A percentile compares a stretch with the other conserved stretches of the same genome.
Evolutionary conservation across 2,329 filamentous ascomycete genomes (phyloP).

Genomic region (Aspergillus sp.): DNA sequence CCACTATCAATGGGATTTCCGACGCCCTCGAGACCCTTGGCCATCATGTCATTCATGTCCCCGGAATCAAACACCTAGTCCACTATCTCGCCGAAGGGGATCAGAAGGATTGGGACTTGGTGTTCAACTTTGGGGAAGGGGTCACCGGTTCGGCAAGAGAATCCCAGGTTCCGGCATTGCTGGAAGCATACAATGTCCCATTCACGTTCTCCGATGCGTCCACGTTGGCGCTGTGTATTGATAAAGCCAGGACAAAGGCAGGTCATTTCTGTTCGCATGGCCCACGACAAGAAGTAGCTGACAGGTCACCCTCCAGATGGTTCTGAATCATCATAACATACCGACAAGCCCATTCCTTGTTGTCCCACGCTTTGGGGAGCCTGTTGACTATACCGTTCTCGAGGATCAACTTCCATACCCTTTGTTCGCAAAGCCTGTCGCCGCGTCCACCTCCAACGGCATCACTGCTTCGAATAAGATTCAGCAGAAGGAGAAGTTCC

Average conservation of each 20-base stretch:
- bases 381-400: conserved; percentile 1
- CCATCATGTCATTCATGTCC: conserved; percentile 13
- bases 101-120: conserved; percentile 23
- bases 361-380: not conserved
- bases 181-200: conserved; percentile 27
- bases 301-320: conserved; percentile 3
- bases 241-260: conserved; percentile 24
- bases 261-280: not conserved
- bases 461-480: conserved; percentile 16
- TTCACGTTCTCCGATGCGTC: conserved; percentile 22
- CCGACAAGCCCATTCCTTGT: conserved; percentile 16
- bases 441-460: conserved; percentile 19
- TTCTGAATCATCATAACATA: conserved; percentile 15
- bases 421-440: conserved; percentile 19
- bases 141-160: conserved; percentile 22
- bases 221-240: conserved; percentile 19
- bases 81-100: conserved; percentile 14
- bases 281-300: not conserved
- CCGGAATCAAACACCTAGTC: conserved; percentile 16
- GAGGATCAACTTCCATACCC: conserved; percentile 13
- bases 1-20: conserved; percentile 11
- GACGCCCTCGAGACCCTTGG: conserved; percentile 12
- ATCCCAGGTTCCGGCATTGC: conserved; percentile 23
- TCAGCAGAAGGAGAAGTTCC: conserved; percentile 7
- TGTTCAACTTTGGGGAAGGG: conserved; percentile 24